phyloP scores from a whole-genome alignment of 495 filamentous ascomycete species.

The Aspergillus steynii region DNA sequence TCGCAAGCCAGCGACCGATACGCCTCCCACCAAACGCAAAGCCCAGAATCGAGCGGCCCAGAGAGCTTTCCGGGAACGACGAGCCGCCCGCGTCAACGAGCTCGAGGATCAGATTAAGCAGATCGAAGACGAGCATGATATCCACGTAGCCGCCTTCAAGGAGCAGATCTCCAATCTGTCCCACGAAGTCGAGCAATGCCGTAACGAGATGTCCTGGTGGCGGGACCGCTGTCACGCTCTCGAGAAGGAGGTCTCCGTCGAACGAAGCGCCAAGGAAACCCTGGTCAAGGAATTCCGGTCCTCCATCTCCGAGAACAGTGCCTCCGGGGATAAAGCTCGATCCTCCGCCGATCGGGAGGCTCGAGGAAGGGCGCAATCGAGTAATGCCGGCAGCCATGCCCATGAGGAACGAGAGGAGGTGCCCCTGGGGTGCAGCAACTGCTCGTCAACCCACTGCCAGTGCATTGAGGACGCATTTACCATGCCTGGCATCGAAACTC shows the following conservation, averaged over 20 bases:
- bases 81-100: conserved; percentile 81
- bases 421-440: conserved; percentile 63
- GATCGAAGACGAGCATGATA: conserved; percentile 53
- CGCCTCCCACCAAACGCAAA: conserved; percentile 87
- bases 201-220: conserved; percentile 48
- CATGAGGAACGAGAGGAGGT: conserved; percentile 32
- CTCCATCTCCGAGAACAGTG: conserved; percentile 29
- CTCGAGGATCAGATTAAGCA: conserved; percentile 81
- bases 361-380: conserved; percentile 7
- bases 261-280: conserved; percentile 43
- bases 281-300: conserved; percentile 43
- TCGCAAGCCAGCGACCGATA: conserved; percentile 87
- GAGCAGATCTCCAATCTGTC: conserved; percentile 49
- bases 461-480: conserved; percentile 69
- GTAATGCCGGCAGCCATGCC: conserved; percentile 11
- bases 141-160: conserved; percentile 41
- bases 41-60: conserved; percentile 93
- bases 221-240: conserved; percentile 50
- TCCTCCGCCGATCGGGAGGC: conserved; percentile 7
- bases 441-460: conserved; percentile 60
- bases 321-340: conserved; percentile 27
- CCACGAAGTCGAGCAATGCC: conserved; percentile 54
- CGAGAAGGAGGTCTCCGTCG: conserved; percentile 48
- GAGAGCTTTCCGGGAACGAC: conserved; percentile 83
- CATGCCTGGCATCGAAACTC: conserved; percentile 34